Evolutionary conservation across 305 asterid genomes (phyloP).

Genomic region (Solanum hybrid): DNA sequence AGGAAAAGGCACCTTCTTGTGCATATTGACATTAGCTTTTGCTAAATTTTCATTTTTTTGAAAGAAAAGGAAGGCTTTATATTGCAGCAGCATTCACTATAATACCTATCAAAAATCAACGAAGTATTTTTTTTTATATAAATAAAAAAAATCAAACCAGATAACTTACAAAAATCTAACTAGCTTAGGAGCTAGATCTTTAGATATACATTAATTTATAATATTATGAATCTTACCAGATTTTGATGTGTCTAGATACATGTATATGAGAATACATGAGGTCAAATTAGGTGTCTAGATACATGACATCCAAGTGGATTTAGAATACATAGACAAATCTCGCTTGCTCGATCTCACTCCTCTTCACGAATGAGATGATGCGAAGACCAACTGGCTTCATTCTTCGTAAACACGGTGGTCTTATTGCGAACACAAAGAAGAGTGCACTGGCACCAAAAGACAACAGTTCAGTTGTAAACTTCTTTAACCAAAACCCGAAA

Average conservation of each 20-base stretch:
- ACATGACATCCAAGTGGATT: too few species aligned
- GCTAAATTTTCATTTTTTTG: neutral
- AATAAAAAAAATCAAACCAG: too few species aligned
- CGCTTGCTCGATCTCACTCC: neutral
- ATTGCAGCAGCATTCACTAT: neutral
- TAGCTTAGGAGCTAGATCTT: too few species aligned
- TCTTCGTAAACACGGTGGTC: neutral
- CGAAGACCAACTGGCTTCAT: neutral
- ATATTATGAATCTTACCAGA: rapidly evolving
- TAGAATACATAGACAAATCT: neutral
- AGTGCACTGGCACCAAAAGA: neutral
- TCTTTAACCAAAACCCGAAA: too few species aligned
- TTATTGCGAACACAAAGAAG: neutral
- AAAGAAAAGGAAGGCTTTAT: neutral
- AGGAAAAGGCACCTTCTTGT: constrained; percentile 23
- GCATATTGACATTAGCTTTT: constrained; percentile 5
- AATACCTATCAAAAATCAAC: neutral
- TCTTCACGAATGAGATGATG: neutral
- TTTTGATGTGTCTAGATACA: too few species aligned
- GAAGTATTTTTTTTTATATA: too few species aligned
- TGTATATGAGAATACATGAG: rapidly evolving
- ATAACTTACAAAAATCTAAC: too few species aligned
- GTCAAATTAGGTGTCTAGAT: too few species aligned
- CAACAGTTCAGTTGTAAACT: neutral
- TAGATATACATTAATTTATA: too few species aligned